Evolutionary conservation across 768 basidiomycete species (phyloP).

Genomic region (Lentinula edodes): DNA sequence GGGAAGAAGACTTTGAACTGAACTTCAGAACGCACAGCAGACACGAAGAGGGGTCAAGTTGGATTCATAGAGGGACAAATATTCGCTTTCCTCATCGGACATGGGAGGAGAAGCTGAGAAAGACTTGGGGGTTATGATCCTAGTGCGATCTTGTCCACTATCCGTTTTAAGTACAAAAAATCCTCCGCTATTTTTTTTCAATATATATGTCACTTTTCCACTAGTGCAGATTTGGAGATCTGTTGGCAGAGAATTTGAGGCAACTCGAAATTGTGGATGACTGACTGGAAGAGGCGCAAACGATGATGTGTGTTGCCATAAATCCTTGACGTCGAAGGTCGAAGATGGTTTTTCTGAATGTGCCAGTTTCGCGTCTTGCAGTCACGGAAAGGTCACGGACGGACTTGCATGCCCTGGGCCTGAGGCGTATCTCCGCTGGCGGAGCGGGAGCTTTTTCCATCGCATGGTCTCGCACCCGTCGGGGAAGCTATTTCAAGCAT

Average conservation of each 20-base stretch:
- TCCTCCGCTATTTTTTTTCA: neutral
- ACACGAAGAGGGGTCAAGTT: constrained; percentile 15
- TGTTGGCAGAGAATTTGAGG: neutral
- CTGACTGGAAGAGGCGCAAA: neutral
- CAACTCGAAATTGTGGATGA: neutral
- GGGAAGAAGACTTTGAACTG: neutral
- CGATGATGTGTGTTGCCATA: neutral
- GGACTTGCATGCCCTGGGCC: too few species aligned
- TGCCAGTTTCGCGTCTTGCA: too few species aligned
- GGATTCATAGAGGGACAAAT: constrained; percentile 10
- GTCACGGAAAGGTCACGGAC: too few species aligned
- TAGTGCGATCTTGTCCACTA: neutral
- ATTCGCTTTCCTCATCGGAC: constrained; percentile 2
- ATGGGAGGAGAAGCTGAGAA: neutral
- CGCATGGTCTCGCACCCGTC: too few species aligned
- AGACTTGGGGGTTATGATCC: neutral
- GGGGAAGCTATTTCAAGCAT: too few species aligned
- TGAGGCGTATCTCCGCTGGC: too few species aligned
- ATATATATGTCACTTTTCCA: neutral
- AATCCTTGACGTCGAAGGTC: too few species aligned
- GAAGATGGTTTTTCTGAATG: too few species aligned
- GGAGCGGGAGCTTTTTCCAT: too few species aligned
- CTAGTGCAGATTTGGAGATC: neutral
- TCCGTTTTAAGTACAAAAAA: neutral
- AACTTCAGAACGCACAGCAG: constrained; percentile 11